Evolutionary conservation across 2,329 filamentous ascomycete species (phyloP), one percentile per base, ranked within the genome.

Genomic region (Microsporum audouinii): DNA sequence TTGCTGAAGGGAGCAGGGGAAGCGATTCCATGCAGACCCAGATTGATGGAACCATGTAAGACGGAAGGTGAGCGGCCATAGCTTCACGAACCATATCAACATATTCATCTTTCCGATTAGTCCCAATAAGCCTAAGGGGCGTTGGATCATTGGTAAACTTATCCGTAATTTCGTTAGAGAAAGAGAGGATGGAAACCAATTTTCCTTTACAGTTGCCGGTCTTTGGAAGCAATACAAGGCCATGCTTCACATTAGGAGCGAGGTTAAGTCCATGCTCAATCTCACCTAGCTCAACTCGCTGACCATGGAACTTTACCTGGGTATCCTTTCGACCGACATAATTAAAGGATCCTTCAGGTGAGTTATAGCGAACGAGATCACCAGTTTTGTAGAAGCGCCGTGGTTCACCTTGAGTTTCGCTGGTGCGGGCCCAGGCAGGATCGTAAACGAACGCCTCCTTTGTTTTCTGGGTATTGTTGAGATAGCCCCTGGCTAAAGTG

Each of bases 221-320:
- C 61, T 73, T 72, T 1, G 73, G 72, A 51, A 75, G 68, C 10
- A 75, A 63, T 0, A 73, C 70, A 4, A 73, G 61, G 33, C 70
- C 72, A 61, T 75, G 72, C 51, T 71, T 72, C 23, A 75, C 66
- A 10, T 66, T 62, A 0, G 63, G 34, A 55, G 74, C 68, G 14
- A 65, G 66, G 33, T 62, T 68, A 10, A 75, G 63, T 38, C 71
- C 75, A 63, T 73, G 73, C 68, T 76, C 81, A 59, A 79, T 79
- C 68, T 78, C 80, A 8, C 75, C 78, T 58, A 85, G 76, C 71
- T 85, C 88, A 58, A 87, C 80, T 60, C 85, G 76, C 65, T 83
- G 85, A 31, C 88, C 88, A 8, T 80, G 77, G 33, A 88, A 73
- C 71, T 89, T 88, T 60, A 87, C 81, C 69, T 86, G 85, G n/a